Percentiles rank a stretch among this genome's conserved stretches.
Conservation (phyloP, 164 flowering plant species). For the Vitis amurensis region DNA sequence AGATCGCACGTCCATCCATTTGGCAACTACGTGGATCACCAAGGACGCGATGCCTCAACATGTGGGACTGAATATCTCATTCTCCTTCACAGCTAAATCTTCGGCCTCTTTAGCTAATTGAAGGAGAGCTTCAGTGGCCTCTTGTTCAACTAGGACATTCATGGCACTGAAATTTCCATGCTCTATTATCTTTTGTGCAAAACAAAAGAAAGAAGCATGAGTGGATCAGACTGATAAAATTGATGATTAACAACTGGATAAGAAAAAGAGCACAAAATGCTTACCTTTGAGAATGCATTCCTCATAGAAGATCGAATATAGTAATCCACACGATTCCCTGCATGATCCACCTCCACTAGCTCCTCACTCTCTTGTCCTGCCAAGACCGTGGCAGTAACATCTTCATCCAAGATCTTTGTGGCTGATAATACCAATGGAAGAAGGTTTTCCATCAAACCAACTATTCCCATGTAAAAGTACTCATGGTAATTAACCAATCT, state of each 20-base stretch:
- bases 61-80: constrained; percentile 62
- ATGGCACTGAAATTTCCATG: constrained; percentile 22
- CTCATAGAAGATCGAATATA: constrained; percentile 70
- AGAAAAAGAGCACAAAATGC: background rate
- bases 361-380: constrained; percentile 32
- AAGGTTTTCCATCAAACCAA: constrained; percentile 67
- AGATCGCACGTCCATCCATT: too few relatives aligned
- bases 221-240: too few relatives aligned
- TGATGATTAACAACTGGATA: background rate
- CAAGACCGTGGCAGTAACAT: constrained; percentile 28
- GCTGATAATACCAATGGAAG: constrained; percentile 64
- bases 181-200: constrained; percentile 49
- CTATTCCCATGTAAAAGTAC: constrained; percentile 39
- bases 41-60: too few relatives aligned
- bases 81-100: constrained; percentile 70
- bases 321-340: constrained; percentile 53
- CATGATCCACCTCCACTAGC: constrained; percentile 19
- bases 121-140: constrained; percentile 45
- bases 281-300: constrained; percentile 76
- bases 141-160: constrained; percentile 33
- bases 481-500: constrained; percentile 68
- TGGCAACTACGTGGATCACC: too few relatives aligned
- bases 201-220: background rate
- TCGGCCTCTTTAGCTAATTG: constrained; percentile 65
- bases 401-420: constrained; percentile 65